Base-by-base conservation (phyloP, 164 flowering plant genomes). In the Hamamelis virginiana region DNA sequence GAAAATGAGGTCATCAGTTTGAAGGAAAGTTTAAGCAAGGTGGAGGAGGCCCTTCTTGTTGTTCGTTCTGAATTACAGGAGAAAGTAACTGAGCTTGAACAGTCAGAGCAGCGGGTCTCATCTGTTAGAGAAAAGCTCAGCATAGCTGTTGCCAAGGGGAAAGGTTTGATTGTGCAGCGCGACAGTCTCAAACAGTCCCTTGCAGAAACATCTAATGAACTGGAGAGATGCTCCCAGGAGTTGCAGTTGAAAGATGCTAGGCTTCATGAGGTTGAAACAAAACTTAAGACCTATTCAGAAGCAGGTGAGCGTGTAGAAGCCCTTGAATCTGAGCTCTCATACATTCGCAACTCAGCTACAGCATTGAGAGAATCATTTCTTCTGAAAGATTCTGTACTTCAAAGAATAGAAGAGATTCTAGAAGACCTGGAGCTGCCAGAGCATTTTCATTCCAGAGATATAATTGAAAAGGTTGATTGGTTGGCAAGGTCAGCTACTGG, bases 241-340 rank as follows among this genome's bases (percentile, higher is more conserved):
- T 70, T 90, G 50, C 89, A 86, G 77, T 67, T 80, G 65, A 93
- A 86, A 79, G 94, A 89, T 61, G 69, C 80, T 3, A 77, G 78
- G 76, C 76, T 93, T 67, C 77, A 68, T 65, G 97, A 92, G 44
- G 75, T 84, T 53, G 97, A 96, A 77, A 69, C 73, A 28, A 93
- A 89, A 74, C 85, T 96, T 14, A 84, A 82, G 78, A 66, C 80
- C 41, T 91, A 89, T 69, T 79, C 91, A 14, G 99, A 96, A 80
- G 92, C 97, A 38, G 99, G 97, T 70, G 99, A 93, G 72, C 97
- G 98, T 71, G 82, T 90, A 78, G 99, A 96, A 80, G 97, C 99
- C 73, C 80, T 96, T 61, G 98, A 96, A 81, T 91, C 99, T 76
- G 99, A 96, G 80, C 88, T 96, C 44, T 87, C 98, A 12, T 96